Evolutionary conservation across 2,329 filamentous ascomycete genomes (phyloP).

Genomic region (Fusarium marasasianum): DNA sequence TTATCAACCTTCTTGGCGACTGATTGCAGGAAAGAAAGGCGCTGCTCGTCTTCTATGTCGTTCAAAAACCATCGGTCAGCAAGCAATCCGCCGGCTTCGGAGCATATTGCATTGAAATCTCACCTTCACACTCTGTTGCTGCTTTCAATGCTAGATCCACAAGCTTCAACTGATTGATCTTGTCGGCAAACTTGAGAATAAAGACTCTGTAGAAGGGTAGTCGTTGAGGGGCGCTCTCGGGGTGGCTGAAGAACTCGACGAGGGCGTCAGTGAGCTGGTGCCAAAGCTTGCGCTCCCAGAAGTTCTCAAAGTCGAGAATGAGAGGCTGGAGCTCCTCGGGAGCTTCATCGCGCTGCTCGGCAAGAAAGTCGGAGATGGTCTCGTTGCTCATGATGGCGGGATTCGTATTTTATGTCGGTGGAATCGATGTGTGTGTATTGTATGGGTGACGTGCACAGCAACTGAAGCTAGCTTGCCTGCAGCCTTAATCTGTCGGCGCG

Average conservation of each 20-base stretch:
- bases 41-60: slow-evolving; percentile 80
- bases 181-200: slow-evolving; percentile 94
- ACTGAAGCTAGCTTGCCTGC: slow-evolving; percentile 36
- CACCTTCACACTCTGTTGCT: slow-evolving; percentile 84
- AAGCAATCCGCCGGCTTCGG: slow-evolving; percentile 15
- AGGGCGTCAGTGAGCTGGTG: slow-evolving; percentile 95
- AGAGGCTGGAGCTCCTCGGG: slow-evolving; percentile 88
- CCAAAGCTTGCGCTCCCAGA: slow-evolving; percentile 99
- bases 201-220: slow-evolving; percentile 94
- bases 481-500: slow-evolving; percentile 14
- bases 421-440: slow-evolving; percentile 13
- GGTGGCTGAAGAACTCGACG: slow-evolving; percentile 85
- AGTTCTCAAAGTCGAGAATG: slow-evolving; percentile 93
- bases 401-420: slow-evolving; percentile 24
- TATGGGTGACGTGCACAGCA: slow-evolving; percentile 35
- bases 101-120: slow-evolving; percentile 18
- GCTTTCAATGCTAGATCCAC: slow-evolving; percentile 90
- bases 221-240: slow-evolving; percentile 83
- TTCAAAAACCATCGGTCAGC: slow-evolving; percentile 16
- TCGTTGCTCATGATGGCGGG: slow-evolving; percentile 77
- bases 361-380: slow-evolving; percentile 90
- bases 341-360: slow-evolving; percentile 86
- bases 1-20: slow-evolving; percentile 91
- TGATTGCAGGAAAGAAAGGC: slow-evolving; percentile 83
- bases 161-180: slow-evolving; percentile 98